Conservation (phyloP, 2,329 filamentous ascomycete genomes). For the Cercospora brassicicola region DNA sequence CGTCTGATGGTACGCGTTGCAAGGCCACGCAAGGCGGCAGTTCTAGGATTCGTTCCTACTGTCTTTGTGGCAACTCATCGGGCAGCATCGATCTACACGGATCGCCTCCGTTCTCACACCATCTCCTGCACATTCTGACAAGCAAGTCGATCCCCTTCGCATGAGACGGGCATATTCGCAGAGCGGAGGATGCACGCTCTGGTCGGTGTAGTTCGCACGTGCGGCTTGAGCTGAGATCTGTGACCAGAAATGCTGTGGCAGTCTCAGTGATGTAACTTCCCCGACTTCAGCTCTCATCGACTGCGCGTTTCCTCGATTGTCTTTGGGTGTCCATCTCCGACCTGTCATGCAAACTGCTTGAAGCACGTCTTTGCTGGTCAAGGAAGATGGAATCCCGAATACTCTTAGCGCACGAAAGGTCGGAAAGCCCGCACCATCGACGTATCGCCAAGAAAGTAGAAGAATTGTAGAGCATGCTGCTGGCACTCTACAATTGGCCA, state of each 20-base stretch:
- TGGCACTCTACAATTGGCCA: neutral
- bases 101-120: neutral
- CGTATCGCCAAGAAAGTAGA: neutral
- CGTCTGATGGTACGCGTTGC: neutral
- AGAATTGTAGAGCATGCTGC: neutral
- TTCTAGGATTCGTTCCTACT: neutral
- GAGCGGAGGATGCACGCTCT: neutral
- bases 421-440: neutral
- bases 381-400: neutral
- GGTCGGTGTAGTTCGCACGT: neutral
- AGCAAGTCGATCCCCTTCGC: neutral
- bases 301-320: neutral
- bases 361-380: neutral
- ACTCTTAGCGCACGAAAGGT: neutral
- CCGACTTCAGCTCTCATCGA: neutral
- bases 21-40: neutral
- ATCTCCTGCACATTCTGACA: neutral
- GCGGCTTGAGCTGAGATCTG: neutral
- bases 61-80: neutral
- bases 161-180: neutral
- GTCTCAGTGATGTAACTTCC: neutral
- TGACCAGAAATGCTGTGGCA: neutral
- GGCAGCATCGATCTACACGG: neutral
- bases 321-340: neutral
- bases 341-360: neutral